Conservation (phyloP, 768 basidiomycete genomes). For the Rhodosporidiobolus odoratus region DNA sequence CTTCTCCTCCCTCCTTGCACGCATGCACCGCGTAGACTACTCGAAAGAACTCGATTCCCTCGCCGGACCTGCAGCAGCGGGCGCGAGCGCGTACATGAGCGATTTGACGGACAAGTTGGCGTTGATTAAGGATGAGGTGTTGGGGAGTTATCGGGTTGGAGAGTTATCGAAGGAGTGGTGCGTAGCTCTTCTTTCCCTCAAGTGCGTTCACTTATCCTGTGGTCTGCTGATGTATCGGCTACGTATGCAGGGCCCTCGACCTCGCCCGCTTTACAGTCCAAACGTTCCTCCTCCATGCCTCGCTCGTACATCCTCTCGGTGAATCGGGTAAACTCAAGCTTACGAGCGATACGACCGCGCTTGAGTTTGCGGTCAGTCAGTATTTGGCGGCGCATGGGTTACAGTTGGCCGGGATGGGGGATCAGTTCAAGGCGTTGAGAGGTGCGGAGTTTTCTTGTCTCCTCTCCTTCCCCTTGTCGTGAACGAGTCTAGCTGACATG, state of each 20-base stretch:
- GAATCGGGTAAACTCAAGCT: conserved; percentile 91
- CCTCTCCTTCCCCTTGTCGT: background rate
- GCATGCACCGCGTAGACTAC: conserved; percentile 80
- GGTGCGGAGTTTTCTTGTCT: conserved; percentile 41
- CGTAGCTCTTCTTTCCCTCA: conserved; percentile 33
- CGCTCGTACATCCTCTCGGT: conserved; percentile 81
- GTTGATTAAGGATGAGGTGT: conserved; percentile 71
- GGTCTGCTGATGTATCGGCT: conserved; percentile 3
- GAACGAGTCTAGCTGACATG: too few relatives aligned
- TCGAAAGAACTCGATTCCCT: conserved; percentile 64
- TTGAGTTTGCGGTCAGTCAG: conserved; percentile 84
- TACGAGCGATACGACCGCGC: conserved; percentile 90
- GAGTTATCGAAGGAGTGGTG: conserved; percentile 72
- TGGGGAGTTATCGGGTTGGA: conserved; percentile 65
- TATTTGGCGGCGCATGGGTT: conserved; percentile 53
- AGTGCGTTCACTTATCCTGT: conserved; percentile 3
- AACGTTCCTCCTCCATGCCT: conserved; percentile 87
- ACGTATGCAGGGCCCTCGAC: conserved; percentile 53
- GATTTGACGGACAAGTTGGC: conserved; percentile 80
- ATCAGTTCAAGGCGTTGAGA: conserved; percentile 77
- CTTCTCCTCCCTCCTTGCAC: conserved; percentile 67
- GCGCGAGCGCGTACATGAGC: conserved; percentile 74
- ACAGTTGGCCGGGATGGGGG: conserved; percentile 71
- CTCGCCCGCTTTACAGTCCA: conserved; percentile 74
- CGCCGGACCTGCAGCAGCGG: conserved; percentile 51